Conservation (phyloP, 2,329 filamentous ascomycete species). For the Colletotrichum shisoi region DNA sequence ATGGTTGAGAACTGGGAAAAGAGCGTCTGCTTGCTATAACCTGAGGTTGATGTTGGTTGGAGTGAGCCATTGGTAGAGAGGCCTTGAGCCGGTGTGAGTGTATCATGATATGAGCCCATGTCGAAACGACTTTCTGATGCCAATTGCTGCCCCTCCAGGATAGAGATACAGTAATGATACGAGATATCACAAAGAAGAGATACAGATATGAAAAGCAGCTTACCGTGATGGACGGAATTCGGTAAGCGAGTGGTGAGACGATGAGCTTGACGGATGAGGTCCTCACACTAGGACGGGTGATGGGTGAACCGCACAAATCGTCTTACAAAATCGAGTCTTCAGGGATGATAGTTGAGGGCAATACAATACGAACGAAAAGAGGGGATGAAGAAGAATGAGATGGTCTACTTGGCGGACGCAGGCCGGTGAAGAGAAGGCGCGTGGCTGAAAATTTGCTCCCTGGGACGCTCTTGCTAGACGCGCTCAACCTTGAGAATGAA, state of each 20-base stretch:
- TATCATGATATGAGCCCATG: constrained; percentile 1
- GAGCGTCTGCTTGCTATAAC: background rate
- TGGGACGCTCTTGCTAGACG: constrained; percentile 28
- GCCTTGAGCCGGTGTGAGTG: constrained; percentile 8
- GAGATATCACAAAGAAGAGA: background rate
- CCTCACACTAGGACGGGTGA: background rate
- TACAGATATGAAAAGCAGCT: constrained; percentile 4
- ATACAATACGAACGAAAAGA: constrained; percentile 7
- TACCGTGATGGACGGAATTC: background rate
- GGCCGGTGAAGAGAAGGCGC: constrained; percentile 25
- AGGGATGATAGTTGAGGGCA: constrained; percentile 6
- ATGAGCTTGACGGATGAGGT: constrained; percentile 20
- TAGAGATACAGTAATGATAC: background rate
- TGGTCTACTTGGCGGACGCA: background rate
- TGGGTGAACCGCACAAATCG: background rate
- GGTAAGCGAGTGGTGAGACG: constrained; percentile 9
- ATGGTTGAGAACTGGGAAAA: background rate
- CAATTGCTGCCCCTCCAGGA: background rate
- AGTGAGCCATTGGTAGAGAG: background rate
- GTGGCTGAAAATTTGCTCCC: constrained; percentile 35
- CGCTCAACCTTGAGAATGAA: constrained; percentile 36
- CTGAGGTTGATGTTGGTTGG: no score
- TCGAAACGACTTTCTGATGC: background rate
- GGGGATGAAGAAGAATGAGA: constrained; percentile 18
- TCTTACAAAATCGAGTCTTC: constrained; percentile 18